phyloP scores from a whole-genome alignment of 1,284 basidiomycete species.

The Leccinum fallax region DNA sequence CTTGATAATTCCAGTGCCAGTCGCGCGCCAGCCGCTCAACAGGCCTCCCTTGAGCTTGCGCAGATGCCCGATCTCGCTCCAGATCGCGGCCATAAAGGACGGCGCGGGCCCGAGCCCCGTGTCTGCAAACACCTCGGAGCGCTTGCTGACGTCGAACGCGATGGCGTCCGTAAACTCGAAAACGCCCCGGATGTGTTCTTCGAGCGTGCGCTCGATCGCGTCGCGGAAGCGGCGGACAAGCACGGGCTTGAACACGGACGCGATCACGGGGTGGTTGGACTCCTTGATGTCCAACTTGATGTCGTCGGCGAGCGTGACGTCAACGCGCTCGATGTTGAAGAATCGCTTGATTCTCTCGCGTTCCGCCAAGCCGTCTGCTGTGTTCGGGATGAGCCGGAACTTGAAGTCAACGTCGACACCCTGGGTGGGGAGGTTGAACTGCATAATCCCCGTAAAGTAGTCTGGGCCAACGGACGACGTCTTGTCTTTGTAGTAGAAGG shows the following conservation, averaged over 20 bases:
- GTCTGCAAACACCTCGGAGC: slow-evolving; percentile 64
- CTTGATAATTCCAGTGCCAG: slow-evolving; percentile 62
- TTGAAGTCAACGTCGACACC: slow-evolving; percentile 69
- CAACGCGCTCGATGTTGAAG: slow-evolving; percentile 56
- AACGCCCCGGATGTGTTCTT: slow-evolving; percentile 50
- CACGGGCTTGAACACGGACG: slow-evolving; percentile 62
- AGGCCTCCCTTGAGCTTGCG: slow-evolving; percentile 41
- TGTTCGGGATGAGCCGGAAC: slow-evolving; percentile 59
- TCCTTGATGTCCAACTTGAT: slow-evolving; percentile 54
- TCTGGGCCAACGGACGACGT: slow-evolving; percentile 49
- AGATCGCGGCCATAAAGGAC: slow-evolving; percentile 55
- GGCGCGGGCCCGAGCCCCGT: slow-evolving; percentile 53
- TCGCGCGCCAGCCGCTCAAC: slow-evolving; percentile 51
- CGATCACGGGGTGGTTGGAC: slow-evolving; percentile 61
- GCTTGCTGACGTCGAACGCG: slow-evolving; percentile 56
- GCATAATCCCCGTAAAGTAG: slow-evolving; percentile 61
- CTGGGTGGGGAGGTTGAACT: slow-evolving; percentile 60
- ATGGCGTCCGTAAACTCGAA: slow-evolving; percentile 56
- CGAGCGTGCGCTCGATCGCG: slow-evolving; percentile 56
- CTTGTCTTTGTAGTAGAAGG: slow-evolving; percentile 72
- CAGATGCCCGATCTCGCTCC: slow-evolving; percentile 66
- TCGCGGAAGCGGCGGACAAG: slow-evolving; percentile 56
- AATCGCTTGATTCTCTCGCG: slow-evolving; percentile 51
- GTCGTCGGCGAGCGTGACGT: slow-evolving; percentile 54
- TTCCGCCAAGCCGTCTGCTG: slow-evolving; percentile 40